Evolutionary conservation across 805 yeast genomes (phyloP), one percentile per base, ranked within the genome.

Genomic region (Kazachstania kunashirensis): DNA sequence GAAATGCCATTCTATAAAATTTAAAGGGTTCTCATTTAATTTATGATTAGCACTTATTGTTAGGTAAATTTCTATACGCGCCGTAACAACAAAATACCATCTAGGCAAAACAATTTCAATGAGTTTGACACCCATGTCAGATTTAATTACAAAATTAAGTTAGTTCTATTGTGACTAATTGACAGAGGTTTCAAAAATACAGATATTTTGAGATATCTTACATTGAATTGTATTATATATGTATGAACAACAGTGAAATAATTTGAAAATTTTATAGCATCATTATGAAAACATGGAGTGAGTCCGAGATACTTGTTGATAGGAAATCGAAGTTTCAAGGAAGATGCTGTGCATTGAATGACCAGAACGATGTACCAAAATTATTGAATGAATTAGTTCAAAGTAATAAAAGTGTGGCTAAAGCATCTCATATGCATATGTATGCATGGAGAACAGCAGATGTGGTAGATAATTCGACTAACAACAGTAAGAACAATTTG

Each of bases 341-440:
- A 1, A 68, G 80, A 43, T 70, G 75, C 37, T 66, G 70, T 1
- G 46, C 54, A 0, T 44, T 81, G 0, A 31, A 37, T 0, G 48
- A 61, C 15, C 53, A 63, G 11, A 43, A 55, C 0, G 75, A 76
- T 2, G 66, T 82, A 0, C 58, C 67, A 1, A 29, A 20, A 0
- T 49, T 72, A 1, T 45, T 82, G 4, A 43, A 58, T 11, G 57
- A 65, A 20, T 60, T 83, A 10, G 43, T 68, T 7, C 36, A 40
- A 1, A 50, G 61, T 5, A 71, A 77, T 46, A 76, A 75, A 46
- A 50, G 62, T 3, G 54, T 79, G 0, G 49, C 55, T 2, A 74
- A 71, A 44, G 82, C 94, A 0, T 63, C 79, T 5, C 95, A 84
- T 55, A 83, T 79, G 5, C 69, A 72, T 35, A 84, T 84, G 66